A percentile compares a stretch with the other conserved stretches of the same genome.
Evolutionary conservation across 2,329 filamentous ascomycete genomes (phyloP).

Genomic region (Scedosporium apiospermum): DNA sequence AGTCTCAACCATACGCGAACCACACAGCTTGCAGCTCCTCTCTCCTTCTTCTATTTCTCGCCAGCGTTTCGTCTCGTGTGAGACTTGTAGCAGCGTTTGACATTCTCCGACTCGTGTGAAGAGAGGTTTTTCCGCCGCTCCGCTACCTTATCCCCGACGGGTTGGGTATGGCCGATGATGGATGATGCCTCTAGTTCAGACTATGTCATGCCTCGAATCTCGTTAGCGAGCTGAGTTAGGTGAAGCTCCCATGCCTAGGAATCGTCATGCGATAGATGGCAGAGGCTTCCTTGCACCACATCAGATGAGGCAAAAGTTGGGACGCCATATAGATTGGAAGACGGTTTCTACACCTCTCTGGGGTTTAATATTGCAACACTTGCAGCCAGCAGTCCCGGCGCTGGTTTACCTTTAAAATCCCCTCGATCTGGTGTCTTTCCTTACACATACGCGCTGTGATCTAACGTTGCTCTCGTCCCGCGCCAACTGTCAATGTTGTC

Average conservation of each 20-base stretch:
- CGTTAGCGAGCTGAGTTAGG: too few species aligned
- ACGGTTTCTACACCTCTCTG: too few species aligned
- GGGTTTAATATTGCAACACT: too few species aligned
- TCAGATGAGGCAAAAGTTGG: neutral
- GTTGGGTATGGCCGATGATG: neutral
- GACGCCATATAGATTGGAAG: neutral
- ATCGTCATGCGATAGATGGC: neutral
- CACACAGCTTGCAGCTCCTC: neutral
- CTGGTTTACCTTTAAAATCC: too few species aligned
- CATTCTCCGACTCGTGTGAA: neutral
- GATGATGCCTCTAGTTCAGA: neutral
- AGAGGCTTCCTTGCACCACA: neutral
- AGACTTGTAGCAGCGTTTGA: neutral
- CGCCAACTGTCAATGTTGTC: neutral
- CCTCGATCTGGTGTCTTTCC: too few species aligned
- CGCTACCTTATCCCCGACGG: neutral
- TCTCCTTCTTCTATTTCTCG: neutral
- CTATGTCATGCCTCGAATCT: too few species aligned
- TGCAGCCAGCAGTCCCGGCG: too few species aligned
- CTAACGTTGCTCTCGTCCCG: too few species aligned
- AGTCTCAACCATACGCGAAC: too few species aligned
- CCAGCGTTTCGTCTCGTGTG: neutral
- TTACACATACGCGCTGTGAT: too few species aligned
- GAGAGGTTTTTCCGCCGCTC: neutral
- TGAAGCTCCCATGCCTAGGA: neutral